Evolutionary conservation across 148 eudicot genomes (phyloP), one percentile per base, ranked within the genome.

Genomic region (Rhododendron molle): DNA sequence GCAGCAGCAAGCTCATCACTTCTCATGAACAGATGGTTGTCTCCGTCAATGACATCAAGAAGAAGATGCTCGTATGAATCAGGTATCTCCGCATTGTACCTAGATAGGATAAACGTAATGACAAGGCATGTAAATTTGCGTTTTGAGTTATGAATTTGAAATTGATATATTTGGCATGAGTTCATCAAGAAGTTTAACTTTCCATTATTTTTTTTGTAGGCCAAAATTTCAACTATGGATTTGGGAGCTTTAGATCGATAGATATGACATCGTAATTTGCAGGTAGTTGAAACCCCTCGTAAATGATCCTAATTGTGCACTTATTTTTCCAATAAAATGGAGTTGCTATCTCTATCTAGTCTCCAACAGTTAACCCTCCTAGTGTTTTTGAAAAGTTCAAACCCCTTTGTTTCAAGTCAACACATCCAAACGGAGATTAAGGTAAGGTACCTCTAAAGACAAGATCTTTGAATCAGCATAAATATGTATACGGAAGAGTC

Each of bases 1-100:
- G 86, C 91, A 74, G 90, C 91, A 32, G 87, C 87, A 28, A 87
- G 85, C 89, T 91, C 92, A 62, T 91, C 91, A 46, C 91, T 89
- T 65, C 91, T 85, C 86, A 90, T 84, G 83, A 90, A 90, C 54
- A 87, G 81, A 81, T 83, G 88, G 58, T 85, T 87, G 85, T 91
- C 92, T 88, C 89, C 91, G n/a, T 91, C 90, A 46, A 91, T 81
- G 2, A 86, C 90, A 80, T 87, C 89, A 26, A 88, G 86, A 47
- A 88, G 86, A 44, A 91, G 90, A 74, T 84, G 86, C 88, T 89
- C 91, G 0, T 88, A 89, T 21, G 91, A 88, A 86, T 88, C 91
- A 46, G 90, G 91, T 84, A 82, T 86, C 83, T 91, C 91, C 23
- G 21, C 23, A 1, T 81, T 81, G 76, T 89, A 88, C 86, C 92